These are phyloP conservation scores for Cadophora malorum DNA, from an alignment of 2,329 filamentous ascomycete species.

Conservation along the genomic window DNA sequence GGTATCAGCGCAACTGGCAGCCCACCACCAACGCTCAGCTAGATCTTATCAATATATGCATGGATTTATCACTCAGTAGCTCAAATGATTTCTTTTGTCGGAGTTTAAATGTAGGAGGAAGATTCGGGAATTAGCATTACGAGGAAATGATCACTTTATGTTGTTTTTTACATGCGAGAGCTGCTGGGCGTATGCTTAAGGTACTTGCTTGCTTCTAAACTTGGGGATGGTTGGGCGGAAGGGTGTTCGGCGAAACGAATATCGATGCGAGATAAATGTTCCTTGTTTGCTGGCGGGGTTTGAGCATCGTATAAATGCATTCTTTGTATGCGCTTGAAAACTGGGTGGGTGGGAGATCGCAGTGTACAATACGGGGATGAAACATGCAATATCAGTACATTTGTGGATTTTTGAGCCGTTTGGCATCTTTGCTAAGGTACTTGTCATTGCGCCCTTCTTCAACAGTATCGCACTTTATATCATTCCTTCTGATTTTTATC, in stretches of 20 bases:
- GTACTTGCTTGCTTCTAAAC: constrained; percentile 8
- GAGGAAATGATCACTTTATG: constrained; percentile 9
- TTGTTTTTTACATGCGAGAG: not conserved
- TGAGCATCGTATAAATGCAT: constrained; percentile 15
- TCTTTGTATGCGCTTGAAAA: constrained; percentile 12
- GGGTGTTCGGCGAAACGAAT: constrained; percentile 12
- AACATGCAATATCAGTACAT: constrained; percentile 16
- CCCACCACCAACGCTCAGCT: constrained; percentile 14
- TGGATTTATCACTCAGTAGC: not conserved
- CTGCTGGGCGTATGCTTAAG: constrained; percentile 7
- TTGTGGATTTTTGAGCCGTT: not conserved
- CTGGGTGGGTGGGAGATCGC: not conserved
- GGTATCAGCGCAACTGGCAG: constrained; percentile 18
- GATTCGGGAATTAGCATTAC: constrained; percentile 15
- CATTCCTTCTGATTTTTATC: not conserved
- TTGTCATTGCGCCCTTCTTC: no score
- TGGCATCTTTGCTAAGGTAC: not conserved
- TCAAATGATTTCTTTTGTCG: constrained; percentile 2
- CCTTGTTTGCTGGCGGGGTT: not conserved
- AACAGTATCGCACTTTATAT: not conserved
- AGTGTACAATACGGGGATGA: constrained; percentile 8
- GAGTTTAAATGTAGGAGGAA: constrained; percentile 14
- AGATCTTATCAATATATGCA: not conserved
- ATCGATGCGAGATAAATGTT: not conserved
- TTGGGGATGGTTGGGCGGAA: not conserved